Conservation (phyloP, 345 rosid genomes). For the Excoecaria cochinchinensis region DNA sequence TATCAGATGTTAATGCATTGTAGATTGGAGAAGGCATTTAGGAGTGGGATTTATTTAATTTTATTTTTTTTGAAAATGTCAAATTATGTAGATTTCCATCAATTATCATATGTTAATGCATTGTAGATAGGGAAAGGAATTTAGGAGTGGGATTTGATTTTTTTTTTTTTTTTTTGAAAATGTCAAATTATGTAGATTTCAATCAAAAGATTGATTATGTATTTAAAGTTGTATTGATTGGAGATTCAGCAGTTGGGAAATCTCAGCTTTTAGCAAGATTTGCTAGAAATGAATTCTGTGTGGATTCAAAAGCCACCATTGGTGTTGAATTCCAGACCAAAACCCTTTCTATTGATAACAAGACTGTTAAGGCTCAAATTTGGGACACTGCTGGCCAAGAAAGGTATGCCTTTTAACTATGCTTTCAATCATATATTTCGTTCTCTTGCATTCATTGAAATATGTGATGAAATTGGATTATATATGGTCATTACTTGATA, state of each 20-base stretch:
- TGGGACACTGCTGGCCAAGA: constrained; percentile 95
- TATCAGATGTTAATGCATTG: neutral
- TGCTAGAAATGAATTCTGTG: constrained; percentile 75
- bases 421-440: neutral
- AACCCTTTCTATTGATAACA: constrained; percentile 69
- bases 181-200: constrained; percentile 79
- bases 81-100: constrained; percentile 70
- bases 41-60: constrained; percentile 1
- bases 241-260: constrained; percentile 84
- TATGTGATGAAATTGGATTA: neutral
- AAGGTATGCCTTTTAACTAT: constrained; percentile 36
- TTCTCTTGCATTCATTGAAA: neutral
- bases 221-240: constrained; percentile 76
- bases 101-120: constrained; percentile 18
- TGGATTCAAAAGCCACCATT: constrained; percentile 80
- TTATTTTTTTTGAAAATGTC: constrained; percentile 40
- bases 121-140: constrained; percentile 15
- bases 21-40: constrained; percentile 16
- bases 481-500: neutral
- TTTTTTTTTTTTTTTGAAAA: constrained; percentile 9
- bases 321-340: constrained; percentile 91
- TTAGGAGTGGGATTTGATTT: neutral
- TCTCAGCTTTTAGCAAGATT: constrained; percentile 77
- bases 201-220: constrained; percentile 85
- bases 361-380: constrained; percentile 84